Evolutionary conservation across 768 basidiomycete species (phyloP).

Genomic region (Phlegmacium glaucopus): DNA sequence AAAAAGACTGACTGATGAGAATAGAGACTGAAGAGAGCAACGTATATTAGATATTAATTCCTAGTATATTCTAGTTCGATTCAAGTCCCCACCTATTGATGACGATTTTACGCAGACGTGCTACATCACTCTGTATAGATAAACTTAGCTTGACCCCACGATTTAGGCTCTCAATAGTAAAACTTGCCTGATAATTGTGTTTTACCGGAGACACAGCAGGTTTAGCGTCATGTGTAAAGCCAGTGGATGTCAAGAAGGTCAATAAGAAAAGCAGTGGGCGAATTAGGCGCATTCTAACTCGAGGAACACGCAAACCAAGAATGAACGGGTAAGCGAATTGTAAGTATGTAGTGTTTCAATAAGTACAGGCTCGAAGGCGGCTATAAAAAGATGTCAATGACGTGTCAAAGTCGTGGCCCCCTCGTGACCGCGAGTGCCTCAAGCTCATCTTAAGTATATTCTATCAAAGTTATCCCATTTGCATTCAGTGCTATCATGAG

Average conservation of each 20-base stretch:
- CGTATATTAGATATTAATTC: constrained; percentile 3
- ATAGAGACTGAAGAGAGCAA: constrained; percentile 57
- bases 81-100: constrained; percentile 68
- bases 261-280: constrained; percentile 46
- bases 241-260: constrained; percentile 35
- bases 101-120: constrained; percentile 89
- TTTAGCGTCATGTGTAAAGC: constrained; percentile 31
- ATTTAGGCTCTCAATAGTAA: not conserved
- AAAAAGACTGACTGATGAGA: constrained; percentile 60
- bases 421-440: constrained; percentile 16
- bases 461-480: too few species aligned
- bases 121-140: constrained; percentile 76
- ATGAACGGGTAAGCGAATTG: not conserved
- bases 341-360: constrained; percentile 1
- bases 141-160: not conserved
- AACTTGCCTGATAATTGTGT: constrained; percentile 66
- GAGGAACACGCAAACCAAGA: not conserved
- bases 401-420: constrained; percentile 47
- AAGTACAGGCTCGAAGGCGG: not conserved
- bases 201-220: constrained; percentile 42
- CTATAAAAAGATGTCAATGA: constrained; percentile 28
- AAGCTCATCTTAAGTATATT: too few species aligned
- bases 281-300: constrained; percentile 53
- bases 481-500: not conserved
- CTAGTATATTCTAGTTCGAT: not conserved